Conservation (phyloP, 2,329 filamentous ascomycete species). For the Teratosphaeria viscida region DNA sequence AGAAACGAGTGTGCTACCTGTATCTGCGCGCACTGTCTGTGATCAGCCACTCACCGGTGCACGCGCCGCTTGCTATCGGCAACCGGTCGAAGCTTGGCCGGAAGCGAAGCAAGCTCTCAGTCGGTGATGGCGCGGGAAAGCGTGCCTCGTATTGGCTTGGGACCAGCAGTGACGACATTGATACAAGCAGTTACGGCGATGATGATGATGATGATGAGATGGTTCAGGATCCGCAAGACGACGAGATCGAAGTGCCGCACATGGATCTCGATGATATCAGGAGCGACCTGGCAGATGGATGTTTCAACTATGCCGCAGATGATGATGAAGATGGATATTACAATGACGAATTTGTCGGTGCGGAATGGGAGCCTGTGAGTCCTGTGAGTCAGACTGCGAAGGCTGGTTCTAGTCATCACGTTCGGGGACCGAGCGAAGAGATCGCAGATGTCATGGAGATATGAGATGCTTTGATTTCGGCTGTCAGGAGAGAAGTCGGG, state of each 20-base stretch:
- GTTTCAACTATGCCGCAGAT: constrained; percentile 15
- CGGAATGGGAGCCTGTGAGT: not conserved
- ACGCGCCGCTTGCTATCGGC: constrained; percentile 33
- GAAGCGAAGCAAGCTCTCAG: constrained; percentile 10
- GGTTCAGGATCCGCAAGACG: constrained; percentile 12
- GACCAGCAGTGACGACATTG: constrained; percentile 37
- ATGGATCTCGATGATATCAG: constrained; percentile 27
- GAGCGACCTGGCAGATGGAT: constrained; percentile 23
- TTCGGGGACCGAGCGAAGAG: constrained; percentile 23
- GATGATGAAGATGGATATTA: constrained; percentile 15
- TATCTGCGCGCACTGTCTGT: constrained; percentile 83
- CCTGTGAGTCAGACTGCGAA: constrained; percentile 1
- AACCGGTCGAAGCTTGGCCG: constrained; percentile 21
- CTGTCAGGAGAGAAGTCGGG: not conserved
- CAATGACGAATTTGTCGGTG: constrained; percentile 4
- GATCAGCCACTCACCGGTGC: constrained; percentile 52
- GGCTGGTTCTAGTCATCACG: constrained; percentile 3
- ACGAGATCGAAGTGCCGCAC: constrained; percentile 24
- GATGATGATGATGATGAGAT: constrained; percentile 24
- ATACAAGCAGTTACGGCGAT: constrained; percentile 17
- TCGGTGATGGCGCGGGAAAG: constrained; percentile 57
- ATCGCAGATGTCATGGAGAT: constrained; percentile 24
- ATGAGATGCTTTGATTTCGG: constrained; percentile 1
- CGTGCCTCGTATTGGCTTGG: constrained; percentile 84
- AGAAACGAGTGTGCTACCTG: constrained; percentile 88